A percentile compares a stretch with the other conserved stretches of the same genome.
phyloP scores from a whole-genome alignment of 169 alveolate species.

The Plasmodium adleri region DNA sequence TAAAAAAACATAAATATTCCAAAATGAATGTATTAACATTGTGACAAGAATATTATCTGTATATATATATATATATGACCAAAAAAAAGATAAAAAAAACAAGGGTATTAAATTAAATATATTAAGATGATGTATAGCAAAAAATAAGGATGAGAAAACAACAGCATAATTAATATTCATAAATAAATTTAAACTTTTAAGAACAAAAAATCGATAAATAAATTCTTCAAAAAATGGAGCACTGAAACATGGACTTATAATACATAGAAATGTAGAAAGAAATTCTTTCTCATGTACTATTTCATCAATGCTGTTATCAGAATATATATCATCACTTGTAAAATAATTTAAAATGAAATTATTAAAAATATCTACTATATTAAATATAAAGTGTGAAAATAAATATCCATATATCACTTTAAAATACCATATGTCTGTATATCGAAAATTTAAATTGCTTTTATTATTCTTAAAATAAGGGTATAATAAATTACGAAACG shows the following conservation, averaged over 20 bases:
- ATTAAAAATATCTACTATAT: constrained; percentile 38
- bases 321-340: constrained; percentile 26
- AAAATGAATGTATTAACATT: constrained; percentile 68
- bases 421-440: constrained; percentile 39
- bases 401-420: constrained; percentile 57
- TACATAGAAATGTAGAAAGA: constrained; percentile 56
- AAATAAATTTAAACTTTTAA: constrained; percentile 66
- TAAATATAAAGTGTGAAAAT: constrained; percentile 54
- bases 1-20: constrained; percentile 67
- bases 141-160: constrained; percentile 54
- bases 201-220: constrained; percentile 68
- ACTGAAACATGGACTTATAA: constrained; percentile 74
- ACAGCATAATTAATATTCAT: constrained; percentile 73
- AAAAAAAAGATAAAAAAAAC: constrained; percentile 67
- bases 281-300: constrained; percentile 58
- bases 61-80: constrained; percentile 75
- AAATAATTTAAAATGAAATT: constrained; percentile 46
- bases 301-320: constrained; percentile 59
- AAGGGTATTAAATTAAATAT: constrained; percentile 61
- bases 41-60: constrained; percentile 69
- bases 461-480: constrained; percentile 49
- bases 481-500: constrained; percentile 16
- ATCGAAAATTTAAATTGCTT: constrained; percentile 64
- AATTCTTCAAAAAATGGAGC: constrained; percentile 76
- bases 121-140: constrained; percentile 70